These are phyloP conservation scores for Amniculicola lignicola DNA, from an alignment of 495 filamentous ascomycete species.

Conservation along the genomic window DNA sequence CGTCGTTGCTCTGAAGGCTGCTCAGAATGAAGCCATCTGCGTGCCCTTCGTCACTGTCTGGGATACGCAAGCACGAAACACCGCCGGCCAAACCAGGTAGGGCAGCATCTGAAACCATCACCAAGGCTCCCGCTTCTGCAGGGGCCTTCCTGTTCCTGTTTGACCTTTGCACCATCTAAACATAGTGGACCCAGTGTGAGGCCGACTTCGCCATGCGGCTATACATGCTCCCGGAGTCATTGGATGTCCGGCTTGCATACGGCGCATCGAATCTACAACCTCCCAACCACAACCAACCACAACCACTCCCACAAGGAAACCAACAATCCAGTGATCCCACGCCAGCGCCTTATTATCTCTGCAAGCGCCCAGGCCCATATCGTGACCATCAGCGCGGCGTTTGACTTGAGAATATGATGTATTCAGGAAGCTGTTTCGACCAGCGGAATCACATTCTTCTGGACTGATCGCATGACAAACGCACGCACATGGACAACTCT, in stretches of 20 bases:
- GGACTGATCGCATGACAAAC: too few relatives aligned
- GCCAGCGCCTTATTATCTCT: conserved; percentile 3
- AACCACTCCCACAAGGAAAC: not conserved
- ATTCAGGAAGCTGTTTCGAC: conserved; percentile 32
- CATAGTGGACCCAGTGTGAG: conserved; percentile 22
- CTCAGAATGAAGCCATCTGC: too few relatives aligned
- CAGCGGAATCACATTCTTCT: too few relatives aligned
- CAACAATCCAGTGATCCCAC: not conserved
- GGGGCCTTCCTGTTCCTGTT: conserved; percentile 21
- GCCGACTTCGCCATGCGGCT: conserved; percentile 28
- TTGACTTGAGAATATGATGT: conserved; percentile 22
- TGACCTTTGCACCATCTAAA: conserved; percentile 30
- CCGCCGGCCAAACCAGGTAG: conserved; percentile 29
- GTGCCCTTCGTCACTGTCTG: too few relatives aligned
- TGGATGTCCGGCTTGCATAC: conserved; percentile 24
- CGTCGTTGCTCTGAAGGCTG: too few relatives aligned
- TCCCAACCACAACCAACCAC: conserved; percentile 13
- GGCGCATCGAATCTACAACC: conserved; percentile 5
- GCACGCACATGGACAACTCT: too few relatives aligned
- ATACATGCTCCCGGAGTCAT: conserved; percentile 25
- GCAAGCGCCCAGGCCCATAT: conserved; percentile 2
- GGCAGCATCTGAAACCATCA: conserved; percentile 31
- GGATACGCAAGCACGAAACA: too few relatives aligned
- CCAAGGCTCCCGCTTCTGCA: conserved; percentile 20
- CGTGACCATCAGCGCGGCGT: conserved; percentile 2